Conservation (phyloP, 1,284 basidiomycete species). For the Neonothopanus nambi region DNA sequence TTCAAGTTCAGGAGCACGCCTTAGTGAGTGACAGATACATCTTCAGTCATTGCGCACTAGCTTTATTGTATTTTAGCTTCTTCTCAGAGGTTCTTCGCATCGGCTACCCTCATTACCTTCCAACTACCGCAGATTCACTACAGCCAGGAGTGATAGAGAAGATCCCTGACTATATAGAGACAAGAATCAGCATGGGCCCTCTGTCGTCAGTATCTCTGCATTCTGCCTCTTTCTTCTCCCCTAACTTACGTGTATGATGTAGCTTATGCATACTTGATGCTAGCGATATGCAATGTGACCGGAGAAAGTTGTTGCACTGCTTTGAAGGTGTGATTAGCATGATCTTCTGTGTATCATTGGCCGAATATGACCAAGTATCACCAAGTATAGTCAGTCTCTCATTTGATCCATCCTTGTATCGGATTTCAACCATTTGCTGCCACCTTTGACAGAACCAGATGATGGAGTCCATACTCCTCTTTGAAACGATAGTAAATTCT, state of each 20-base stretch:
- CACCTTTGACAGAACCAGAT: conserved; percentile 80
- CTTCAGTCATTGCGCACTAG: conserved; percentile 51
- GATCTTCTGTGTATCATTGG: conserved; percentile 92
- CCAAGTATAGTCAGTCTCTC: conserved; percentile 81
- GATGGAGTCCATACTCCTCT: conserved; percentile 90
- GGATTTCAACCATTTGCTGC: neutral
- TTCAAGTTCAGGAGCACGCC: conserved; percentile 97
- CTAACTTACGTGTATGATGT: conserved; percentile 16
- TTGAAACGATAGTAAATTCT: conserved; percentile 97
- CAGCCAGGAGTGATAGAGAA: conserved; percentile 89
- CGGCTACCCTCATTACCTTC: conserved; percentile 77
- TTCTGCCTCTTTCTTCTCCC: conserved; percentile 35
- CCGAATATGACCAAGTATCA: conserved; percentile 91
- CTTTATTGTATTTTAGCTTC: conserved; percentile 55
- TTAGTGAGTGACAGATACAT: conserved; percentile 67
- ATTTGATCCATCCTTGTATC: conserved; percentile 55
- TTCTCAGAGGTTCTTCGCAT: conserved; percentile 86
- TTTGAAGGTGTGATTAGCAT: conserved; percentile 95
- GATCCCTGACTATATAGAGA: conserved; percentile 87
- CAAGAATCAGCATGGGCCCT: conserved; percentile 80
- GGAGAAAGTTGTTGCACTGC: conserved; percentile 94
- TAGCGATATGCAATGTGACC: conserved; percentile 88
- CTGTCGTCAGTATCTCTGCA: conserved; percentile 69
- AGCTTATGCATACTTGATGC: conserved; percentile 96
- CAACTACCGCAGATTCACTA: conserved; percentile 89